Percentiles rank a stretch among this genome's conserved stretches.
Evolutionary conservation across 257 asterid species (phyloP).

Genomic region (Solanum peruvianum): DNA sequence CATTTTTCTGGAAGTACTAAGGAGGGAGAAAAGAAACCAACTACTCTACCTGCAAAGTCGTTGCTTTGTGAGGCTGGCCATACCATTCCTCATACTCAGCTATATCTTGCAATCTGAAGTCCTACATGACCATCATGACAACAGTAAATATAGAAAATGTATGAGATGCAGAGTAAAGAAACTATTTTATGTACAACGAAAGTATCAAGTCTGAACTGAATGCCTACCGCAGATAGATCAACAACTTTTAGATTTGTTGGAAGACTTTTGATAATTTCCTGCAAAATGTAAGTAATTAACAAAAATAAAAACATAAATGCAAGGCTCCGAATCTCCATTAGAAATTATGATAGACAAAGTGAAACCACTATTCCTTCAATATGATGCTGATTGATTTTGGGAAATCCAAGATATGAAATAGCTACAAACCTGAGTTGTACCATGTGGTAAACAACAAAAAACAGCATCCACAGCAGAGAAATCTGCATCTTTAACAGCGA

Average conservation of each 20-base stretch:
- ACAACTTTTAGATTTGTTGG: conserved; percentile 71
- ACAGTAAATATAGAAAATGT: not conserved
- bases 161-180: not conserved
- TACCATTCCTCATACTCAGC: conserved; percentile 92
- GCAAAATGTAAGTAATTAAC: conserved; percentile 5
- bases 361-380: not conserved
- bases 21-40: not conserved
- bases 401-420: not conserved
- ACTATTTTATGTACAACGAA: not conserved
- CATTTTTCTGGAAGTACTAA: not conserved
- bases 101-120: conserved; percentile 69
- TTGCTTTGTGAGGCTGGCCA: conserved; percentile 84
- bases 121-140: conserved; percentile 36
- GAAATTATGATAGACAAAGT: not conserved
- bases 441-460: conserved; percentile 96
- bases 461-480: conserved; percentile 81
- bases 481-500: conserved; percentile 84
- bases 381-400: not conserved
- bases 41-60: conserved; percentile 58
- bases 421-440: conserved; percentile 75
- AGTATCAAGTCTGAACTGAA: conserved; percentile 2
- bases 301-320: not conserved
- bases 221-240: conserved; percentile 89
- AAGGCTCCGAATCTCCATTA: not conserved
- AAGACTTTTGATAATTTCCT: conserved; percentile 87